Conservation (phyloP, 2,329 filamentous ascomycete species). For the Echinosphaeria canescens region DNA sequence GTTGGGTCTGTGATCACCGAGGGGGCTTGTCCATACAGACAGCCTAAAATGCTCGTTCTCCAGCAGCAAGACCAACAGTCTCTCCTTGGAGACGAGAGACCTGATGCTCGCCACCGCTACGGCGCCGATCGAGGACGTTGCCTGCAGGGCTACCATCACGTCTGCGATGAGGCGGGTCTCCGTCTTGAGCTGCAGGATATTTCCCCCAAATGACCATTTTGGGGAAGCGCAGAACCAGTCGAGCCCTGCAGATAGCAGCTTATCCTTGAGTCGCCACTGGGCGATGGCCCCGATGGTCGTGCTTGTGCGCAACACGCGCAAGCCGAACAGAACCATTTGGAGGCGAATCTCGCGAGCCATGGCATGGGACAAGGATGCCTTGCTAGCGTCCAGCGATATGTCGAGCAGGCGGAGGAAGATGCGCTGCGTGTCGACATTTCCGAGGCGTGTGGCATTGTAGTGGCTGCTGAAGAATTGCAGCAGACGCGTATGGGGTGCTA, state of each 20-base stretch:
- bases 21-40: slow-evolving; percentile 73
- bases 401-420: slow-evolving; percentile 67
- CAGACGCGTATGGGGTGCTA: slow-evolving; percentile 70
- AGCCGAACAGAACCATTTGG: slow-evolving; percentile 63
- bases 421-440: slow-evolving; percentile 60
- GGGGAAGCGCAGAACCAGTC: slow-evolving; percentile 74
- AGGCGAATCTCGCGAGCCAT: slow-evolving; percentile 85
- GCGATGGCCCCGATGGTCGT: slow-evolving; percentile 40
- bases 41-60: slow-evolving; percentile 71
- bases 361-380: slow-evolving; percentile 52
- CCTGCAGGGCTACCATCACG: slow-evolving; percentile 44
- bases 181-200: slow-evolving; percentile 79
- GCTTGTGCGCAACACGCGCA: slow-evolving; percentile 55
- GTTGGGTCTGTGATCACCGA: slow-evolving; percentile 25
- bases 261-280: slow-evolving; percentile 72
- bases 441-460: slow-evolving; percentile 80
- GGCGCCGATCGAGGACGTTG: slow-evolving; percentile 35
- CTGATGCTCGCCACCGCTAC: slow-evolving; percentile 31
- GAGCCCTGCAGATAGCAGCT: slow-evolving; percentile 66
- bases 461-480: slow-evolving; percentile 85
- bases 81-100: slow-evolving; percentile 57
- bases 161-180: slow-evolving; percentile 69
- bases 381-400: slow-evolving; percentile 55
- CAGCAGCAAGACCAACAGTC: slow-evolving; percentile 59
- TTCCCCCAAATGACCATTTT: slow-evolving; percentile 90